Conservation (phyloP, 2,329 filamentous ascomycete species). For the Malbranchea zuffiana region DNA sequence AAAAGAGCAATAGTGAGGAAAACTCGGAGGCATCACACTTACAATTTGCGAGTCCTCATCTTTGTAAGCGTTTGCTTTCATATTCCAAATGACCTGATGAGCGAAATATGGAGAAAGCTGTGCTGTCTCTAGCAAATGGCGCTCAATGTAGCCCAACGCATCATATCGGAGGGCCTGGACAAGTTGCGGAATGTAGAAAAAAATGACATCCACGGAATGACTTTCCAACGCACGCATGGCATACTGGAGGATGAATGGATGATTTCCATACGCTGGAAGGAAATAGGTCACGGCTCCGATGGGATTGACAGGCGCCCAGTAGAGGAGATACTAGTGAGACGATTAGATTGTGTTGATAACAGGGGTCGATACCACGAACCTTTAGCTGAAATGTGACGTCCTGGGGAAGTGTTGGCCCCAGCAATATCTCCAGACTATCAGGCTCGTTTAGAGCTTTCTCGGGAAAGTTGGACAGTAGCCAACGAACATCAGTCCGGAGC, state of each 20-base stretch:
- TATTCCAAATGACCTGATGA: slow-evolving; percentile 99
- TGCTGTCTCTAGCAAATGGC: slow-evolving; percentile 93
- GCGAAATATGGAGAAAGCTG: slow-evolving; percentile 97
- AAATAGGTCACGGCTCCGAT: slow-evolving; percentile 91
- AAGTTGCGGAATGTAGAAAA: slow-evolving; percentile 98
- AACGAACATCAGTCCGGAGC: slow-evolving; percentile 64
- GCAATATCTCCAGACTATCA: slow-evolving; percentile 69
- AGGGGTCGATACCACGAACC: slow-evolving; percentile 37
- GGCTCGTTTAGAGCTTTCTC: slow-evolving; percentile 72
- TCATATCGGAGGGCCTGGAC: slow-evolving; percentile 93
- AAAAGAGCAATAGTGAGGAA: slow-evolving; percentile 8
- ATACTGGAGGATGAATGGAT: slow-evolving; percentile 91
- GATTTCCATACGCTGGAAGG: slow-evolving; percentile 76
- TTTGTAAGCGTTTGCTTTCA: slow-evolving; percentile 98
- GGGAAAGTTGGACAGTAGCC: slow-evolving; percentile 69
- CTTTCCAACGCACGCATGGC: slow-evolving; percentile 90
- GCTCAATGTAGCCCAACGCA: slow-evolving; percentile 81
- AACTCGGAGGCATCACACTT: slow-evolving; percentile 29
- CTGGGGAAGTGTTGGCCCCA: slow-evolving; percentile 62
- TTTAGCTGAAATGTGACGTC: slow-evolving; percentile 81
- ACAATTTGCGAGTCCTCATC: slow-evolving; percentile 83
- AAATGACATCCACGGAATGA: slow-evolving; percentile 91
- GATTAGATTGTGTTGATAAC: not conserved
- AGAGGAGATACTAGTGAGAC: slow-evolving; percentile 63
- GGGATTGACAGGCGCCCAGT: slow-evolving; percentile 86